Percentiles rank a stretch among this genome's conserved stretches.
These are phyloP conservation scores for Rhododendron williamsianum DNA, from an alignment of 148 eudicot species.

Conservation along the genomic window DNA sequence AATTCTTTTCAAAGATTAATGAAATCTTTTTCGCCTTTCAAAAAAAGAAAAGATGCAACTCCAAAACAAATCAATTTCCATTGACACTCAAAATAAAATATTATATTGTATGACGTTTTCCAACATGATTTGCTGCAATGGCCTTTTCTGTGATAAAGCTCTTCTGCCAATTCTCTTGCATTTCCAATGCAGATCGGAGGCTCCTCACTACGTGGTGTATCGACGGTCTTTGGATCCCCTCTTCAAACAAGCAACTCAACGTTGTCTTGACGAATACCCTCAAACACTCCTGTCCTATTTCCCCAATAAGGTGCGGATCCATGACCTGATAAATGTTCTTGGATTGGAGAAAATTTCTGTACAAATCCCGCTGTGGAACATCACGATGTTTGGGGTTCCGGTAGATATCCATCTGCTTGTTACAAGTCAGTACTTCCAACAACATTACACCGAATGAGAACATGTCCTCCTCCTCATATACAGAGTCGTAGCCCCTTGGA, in stretches of 20 bases:
- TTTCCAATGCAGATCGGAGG: too few species aligned
- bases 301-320: neutral
- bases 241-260: neutral
- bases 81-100: too few species aligned
- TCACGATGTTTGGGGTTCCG: too few species aligned
- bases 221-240: neutral
- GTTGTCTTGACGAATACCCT: neutral
- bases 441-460: neutral
- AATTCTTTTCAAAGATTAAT: too few species aligned
- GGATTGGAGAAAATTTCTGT: neutral
- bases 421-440: neutral
- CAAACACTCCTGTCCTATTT: neutral
- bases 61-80: too few species aligned
- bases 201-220: neutral
- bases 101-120: too few species aligned
- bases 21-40: too few species aligned
- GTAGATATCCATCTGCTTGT: neutral
- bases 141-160: too few species aligned
- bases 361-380: neutral
- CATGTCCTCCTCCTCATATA: neutral
- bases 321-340: neutral
- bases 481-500: neutral
- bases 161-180: too few species aligned
- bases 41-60: too few species aligned
- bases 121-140: too few species aligned